Evolutionary conservation across 192 early-diverging fungal genomes (phyloP).

Genomic region (Backusella westeae): DNA sequence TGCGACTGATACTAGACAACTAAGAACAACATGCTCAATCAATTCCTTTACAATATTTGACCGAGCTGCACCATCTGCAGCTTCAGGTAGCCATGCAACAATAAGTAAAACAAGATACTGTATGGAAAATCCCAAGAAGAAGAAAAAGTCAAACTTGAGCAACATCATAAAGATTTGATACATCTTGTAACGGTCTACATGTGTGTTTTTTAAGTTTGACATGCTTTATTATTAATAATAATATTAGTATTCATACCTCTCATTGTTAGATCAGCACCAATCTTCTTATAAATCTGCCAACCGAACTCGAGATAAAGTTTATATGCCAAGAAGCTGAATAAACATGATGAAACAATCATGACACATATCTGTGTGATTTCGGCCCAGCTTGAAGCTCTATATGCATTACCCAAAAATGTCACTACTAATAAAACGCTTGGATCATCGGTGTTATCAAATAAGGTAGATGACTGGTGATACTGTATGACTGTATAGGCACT

Average conservation of each 20-base stretch:
- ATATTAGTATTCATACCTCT: slow-evolving; percentile 39
- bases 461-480: slow-evolving; percentile 44
- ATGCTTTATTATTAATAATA: background rate
- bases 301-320: slow-evolving; percentile 80
- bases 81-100: slow-evolving; percentile 31
- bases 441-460: slow-evolving; percentile 19
- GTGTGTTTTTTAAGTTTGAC: background rate
- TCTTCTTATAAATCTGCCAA: slow-evolving; percentile 82
- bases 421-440: background rate
- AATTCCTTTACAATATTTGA: slow-evolving; percentile 23
- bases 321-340: slow-evolving; percentile 53
- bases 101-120: slow-evolving; percentile 69
- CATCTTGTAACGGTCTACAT: slow-evolving; percentile 65
- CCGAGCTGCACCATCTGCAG: slow-evolving; percentile 1
- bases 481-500: slow-evolving; percentile 72
- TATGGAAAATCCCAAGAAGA: slow-evolving; percentile 75
- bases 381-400: slow-evolving; percentile 32
- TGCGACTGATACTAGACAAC: slow-evolving; percentile 42
- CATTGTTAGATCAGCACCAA: slow-evolving; percentile 76
- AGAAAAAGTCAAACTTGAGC: slow-evolving; percentile 80
- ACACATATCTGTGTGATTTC: slow-evolving; percentile 61
- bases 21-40: slow-evolving; percentile 46
- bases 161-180: slow-evolving; percentile 80
- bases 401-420: slow-evolving; percentile 18
- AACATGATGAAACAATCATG: slow-evolving; percentile 46